Base-by-base conservation (phyloP, 345 rosid species). In the Linum lewisii region DNA sequence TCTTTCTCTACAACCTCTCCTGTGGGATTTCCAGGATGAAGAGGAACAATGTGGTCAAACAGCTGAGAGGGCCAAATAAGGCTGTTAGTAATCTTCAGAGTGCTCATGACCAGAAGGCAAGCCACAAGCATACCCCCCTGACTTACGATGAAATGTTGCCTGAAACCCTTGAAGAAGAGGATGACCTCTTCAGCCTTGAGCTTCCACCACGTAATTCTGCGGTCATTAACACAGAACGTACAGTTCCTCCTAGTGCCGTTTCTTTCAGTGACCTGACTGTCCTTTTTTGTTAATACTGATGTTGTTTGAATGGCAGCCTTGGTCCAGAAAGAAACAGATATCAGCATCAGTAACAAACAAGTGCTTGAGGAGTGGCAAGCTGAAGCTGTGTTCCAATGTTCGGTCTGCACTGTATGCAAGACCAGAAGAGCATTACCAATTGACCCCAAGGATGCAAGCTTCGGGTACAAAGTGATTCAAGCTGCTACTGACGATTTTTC, bases 1-100 rank as follows among this genome's bases (percentile, higher is more conserved):
- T 60, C 71, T 78, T 78, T 57, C 51, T 74, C 21, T 59, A 24
- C 32, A 71, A 59, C 56, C 72, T 78, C 22, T 67, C 82, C 3
- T 72, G 82, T 29, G 73, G 79, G 34, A 72, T 78, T 65, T 72
- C 79, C 1, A 69, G 76, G 63, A 74, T 78, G 69, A 78, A 72
- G 52, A 38, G 51, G 15, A 65, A 72, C 38, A 62, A 69, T 54
- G 47, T 18, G 26, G 55, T 78, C 44, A 60, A 71, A 47, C 66
- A 60, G 37, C 20, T 74, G 36, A 66, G 82, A 66, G 82, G 75
- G 56, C 75, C 74, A 24, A 63, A 6, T 8, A 38, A 59, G 57
- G 1, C 52, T n/a, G 32, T 60, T 25, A 13, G 50, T 20, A 26
- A 24, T 38, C 45, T 38, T 8, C 26, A 36, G 8, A 29, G 16